Evolutionary conservation across 495 filamentous ascomycete species (phyloP), one percentile per base, ranked within the genome.

Genomic region (Pseudotulostoma volvatum): DNA sequence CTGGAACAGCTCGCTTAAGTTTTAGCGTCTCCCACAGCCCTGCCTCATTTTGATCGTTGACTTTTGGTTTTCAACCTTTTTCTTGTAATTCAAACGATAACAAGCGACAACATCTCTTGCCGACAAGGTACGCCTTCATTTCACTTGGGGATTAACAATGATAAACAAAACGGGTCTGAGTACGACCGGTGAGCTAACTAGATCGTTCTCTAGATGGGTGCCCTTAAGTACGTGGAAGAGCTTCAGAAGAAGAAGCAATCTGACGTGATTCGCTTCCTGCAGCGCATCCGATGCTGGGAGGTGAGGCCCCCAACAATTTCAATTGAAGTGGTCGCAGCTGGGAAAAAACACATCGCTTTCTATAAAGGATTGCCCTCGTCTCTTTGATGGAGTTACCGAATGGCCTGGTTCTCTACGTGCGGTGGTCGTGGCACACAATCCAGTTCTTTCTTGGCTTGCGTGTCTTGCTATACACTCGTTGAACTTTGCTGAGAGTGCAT

Each of bases 231-330:
- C 71, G 82, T 96, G 67, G 90, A 96, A 74, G 90, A 97, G 76
- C 79, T 97, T 63, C 83, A 92, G 61, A 96, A 96, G 83, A 93
- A 93, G 82, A 97, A 97, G 83, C 90, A 97, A 75, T 92, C 83
- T 58, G 90, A 97, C 68, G 81, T 96, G 50, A 79, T 95, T 67
- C 88, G 86, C 72, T 97, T 97, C 77, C 77, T 97, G 67, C 83
- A 93, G 61, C 87, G 90, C 62, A 92, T 97, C 60, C 86, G 90
- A 70, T 96, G 92, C 84, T 97, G 90, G 90, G 90, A 97, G 83
- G 90, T 96, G 78, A 81, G 90, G 76, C 47, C 51, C 54, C 23
- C 23, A 28, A 28, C 11, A 28, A n/a, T 28, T 11, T 28, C 5
- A 5, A 11, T 28, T 28, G 23, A 28, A 5, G 5, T 28, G 5